Evolutionary conservation across 2,329 filamentous ascomycete species (phyloP).

Genomic region (Phyllachora maydis): DNA sequence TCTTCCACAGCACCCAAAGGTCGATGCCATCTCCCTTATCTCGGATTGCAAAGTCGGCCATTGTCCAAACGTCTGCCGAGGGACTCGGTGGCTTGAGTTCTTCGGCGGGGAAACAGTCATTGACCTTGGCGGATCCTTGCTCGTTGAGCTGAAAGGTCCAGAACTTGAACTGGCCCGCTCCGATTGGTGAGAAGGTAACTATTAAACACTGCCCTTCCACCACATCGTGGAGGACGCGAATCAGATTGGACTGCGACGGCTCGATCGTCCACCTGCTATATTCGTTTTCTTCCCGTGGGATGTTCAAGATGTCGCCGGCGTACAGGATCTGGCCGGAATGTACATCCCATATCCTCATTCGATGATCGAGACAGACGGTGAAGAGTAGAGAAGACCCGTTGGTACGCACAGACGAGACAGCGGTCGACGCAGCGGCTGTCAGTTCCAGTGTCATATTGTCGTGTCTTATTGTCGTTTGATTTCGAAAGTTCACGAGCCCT

Average conservation of each 20-base stretch:
- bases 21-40: constrained; percentile 26
- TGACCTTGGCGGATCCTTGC: constrained; percentile 40
- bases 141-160: constrained; percentile 55
- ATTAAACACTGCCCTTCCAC: constrained; percentile 38
- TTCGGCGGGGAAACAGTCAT: constrained; percentile 46
- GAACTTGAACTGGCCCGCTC: constrained; percentile 83
- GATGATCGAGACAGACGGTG: constrained; percentile 77
- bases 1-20: constrained; percentile 69
- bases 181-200: constrained; percentile 73
- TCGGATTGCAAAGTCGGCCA: constrained; percentile 54
- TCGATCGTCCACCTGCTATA: constrained; percentile 57
- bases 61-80: constrained; percentile 58
- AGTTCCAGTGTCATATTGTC: constrained; percentile 45
- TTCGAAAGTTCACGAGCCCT: constrained; percentile 45
- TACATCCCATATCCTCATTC: constrained; percentile 75
- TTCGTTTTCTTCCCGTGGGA: constrained; percentile 44
- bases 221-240: constrained; percentile 43
- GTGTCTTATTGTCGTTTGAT: constrained; percentile 40
- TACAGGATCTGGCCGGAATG: constrained; percentile 58
- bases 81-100: constrained; percentile 47
- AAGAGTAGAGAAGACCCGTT: constrained; percentile 37
- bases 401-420: constrained; percentile 28
- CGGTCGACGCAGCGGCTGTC: constrained; percentile 43
- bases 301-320: constrained; percentile 58
- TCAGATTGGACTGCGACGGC: constrained; percentile 54